phyloP scores from a whole-genome alignment of 2,329 filamentous ascomycete genomes.

The Penicillium thymicola region DNA sequence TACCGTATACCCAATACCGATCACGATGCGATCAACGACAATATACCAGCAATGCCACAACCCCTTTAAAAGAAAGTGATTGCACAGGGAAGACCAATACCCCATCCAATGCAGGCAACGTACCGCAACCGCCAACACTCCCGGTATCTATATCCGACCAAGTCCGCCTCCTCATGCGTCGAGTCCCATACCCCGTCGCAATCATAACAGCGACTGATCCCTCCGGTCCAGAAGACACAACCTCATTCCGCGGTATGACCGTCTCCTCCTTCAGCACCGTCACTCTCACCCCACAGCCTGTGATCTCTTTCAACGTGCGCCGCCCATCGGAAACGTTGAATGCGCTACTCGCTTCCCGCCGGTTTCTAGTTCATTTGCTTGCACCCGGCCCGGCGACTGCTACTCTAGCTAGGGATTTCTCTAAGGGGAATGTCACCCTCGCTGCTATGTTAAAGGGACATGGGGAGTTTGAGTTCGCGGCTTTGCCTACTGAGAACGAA shows the following conservation, averaged over 20 bases:
- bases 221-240: conserved; percentile 21
- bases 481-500: conserved; percentile 7
- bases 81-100: background rate
- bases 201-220: conserved; percentile 51
- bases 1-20: conserved; percentile 7
- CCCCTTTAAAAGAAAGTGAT: conserved; percentile 1
- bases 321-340: conserved; percentile 55
- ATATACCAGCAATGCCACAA: conserved; percentile 16
- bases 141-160: conserved; percentile 30
- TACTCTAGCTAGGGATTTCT: conserved; percentile 40
- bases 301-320: conserved; percentile 62
- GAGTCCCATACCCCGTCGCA: conserved; percentile 56
- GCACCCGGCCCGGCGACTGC: conserved; percentile 32
- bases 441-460: conserved; percentile 24
- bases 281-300: conserved; percentile 52
- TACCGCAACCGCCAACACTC: background rate
- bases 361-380: conserved; percentile 54
- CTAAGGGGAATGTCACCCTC: conserved; percentile 39
- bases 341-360: conserved; percentile 46
- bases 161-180: conserved; percentile 51
- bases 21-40: conserved; percentile 15
- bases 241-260: conserved; percentile 51
- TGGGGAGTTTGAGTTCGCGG: conserved; percentile 29
- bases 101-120: background rate
- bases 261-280: conserved; percentile 62